Base-by-base conservation (phyloP, 768 basidiomycete genomes). In the Lactifluus pinguis region DNA sequence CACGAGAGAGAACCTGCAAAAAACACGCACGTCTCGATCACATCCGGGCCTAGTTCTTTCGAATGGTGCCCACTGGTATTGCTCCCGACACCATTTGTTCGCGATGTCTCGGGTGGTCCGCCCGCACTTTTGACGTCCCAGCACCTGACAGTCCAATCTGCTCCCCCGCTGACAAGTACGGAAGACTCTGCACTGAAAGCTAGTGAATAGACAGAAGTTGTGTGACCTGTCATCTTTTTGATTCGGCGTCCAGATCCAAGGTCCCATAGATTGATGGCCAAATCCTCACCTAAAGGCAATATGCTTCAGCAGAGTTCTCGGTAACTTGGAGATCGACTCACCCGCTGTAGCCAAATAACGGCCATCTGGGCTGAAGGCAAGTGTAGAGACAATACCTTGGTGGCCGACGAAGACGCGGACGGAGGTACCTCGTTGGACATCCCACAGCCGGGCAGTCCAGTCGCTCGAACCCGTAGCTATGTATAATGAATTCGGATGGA, bases 401-500 rank as follows among this genome's bases (percentile, higher is more conserved):
- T 99, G 97, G 0, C 95, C 97, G 39, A 95, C 83, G 74, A 98
- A 98, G 25, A 99, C 91, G 19, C 97, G 85, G 2, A 98, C 86
- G 72, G 93, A 97, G 6, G 85, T 80, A 6, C 97, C 97, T 48
- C 87, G 84, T 68, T 98, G 97, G n/a, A 95, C 90, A 70, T 99
- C 97, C 97, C 97, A 99, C 45, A 99, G 73, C 50, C 97, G 85
- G 60, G 94, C 92, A 9, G 95, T 97, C 82, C 89, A 88, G 71
- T 99, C 97, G 67, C 87, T 92, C 3, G 95, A 98, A 14, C 94
- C 97, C 0, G 97, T 98, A 6, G 94, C 95, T 34, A 99, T 82
- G 74, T 98, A 99, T 39, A 99, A 74, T 25, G 95, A 97, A 70
- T 99, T 99, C 0, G 97, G 95, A 72, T 99, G 97, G 75, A 99